phyloP scores from a whole-genome alignment of 192 early-diverging fungal genomes.

The Backusella psychrophila region DNA sequence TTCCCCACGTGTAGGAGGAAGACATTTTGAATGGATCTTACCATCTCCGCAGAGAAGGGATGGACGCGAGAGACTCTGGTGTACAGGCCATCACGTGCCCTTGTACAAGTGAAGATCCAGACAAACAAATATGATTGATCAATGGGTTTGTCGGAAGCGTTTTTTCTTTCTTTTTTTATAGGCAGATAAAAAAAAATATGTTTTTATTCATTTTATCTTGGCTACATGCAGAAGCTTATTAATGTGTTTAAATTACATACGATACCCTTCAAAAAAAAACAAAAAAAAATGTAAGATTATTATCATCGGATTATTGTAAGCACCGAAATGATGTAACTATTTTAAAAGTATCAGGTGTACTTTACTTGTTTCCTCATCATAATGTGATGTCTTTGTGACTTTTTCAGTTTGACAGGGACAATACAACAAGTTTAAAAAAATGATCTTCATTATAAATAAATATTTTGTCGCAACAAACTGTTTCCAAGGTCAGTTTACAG shows the following conservation, averaged over 20 bases:
- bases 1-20: not conserved
- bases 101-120: not conserved
- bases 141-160: not conserved
- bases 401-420: constrained; percentile 1
- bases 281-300: not conserved
- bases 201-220: not conserved
- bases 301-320: not conserved
- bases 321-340: not conserved
- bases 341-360: not conserved
- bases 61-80: not conserved
- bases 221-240: not conserved
- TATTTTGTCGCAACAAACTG: not conserved
- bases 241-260: not conserved
- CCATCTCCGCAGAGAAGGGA: constrained; percentile 1
- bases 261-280: not conserved
- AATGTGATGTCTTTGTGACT: not conserved
- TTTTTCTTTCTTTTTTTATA: not conserved
- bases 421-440: not conserved
- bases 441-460: not conserved
- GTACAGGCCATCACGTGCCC: not conserved
- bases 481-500: too few relatives aligned
- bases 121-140: not conserved
- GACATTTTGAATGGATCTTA: constrained; percentile 3
- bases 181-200: not conserved
- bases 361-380: not conserved